Base-by-base conservation (phyloP, 2,329 filamentous ascomycete genomes). In the Xylariaceae sp. region DNA sequence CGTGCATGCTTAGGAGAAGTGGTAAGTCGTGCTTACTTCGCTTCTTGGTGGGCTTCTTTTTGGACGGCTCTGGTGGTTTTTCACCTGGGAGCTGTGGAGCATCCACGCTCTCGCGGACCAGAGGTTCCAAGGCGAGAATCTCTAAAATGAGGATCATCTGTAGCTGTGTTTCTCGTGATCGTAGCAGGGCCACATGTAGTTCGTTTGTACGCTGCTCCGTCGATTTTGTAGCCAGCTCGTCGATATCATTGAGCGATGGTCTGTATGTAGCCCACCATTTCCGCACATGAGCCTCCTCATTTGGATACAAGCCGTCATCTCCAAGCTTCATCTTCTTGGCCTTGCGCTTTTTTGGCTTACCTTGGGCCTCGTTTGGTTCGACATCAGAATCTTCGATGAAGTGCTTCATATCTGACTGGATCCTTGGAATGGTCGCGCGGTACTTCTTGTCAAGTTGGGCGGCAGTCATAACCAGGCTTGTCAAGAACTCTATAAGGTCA, bases 101-200 rank as follows among this genome's bases (percentile, higher is more conserved):
- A 48, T 71, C 74, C 4, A 67, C 65, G 4, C 78, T 74, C 4
- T 77, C 74, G 1, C 72, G 64, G 2, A 76, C 73, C 34, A 76
- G 67, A 17, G 80, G 78, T 62, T 90, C 88, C 48, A 94, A 75
- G 1, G 89, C 87, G 18, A 92, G 74, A 13, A 91, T 85, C 69
- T 94, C 90, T 4, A 94, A 78, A 55, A 92, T 86, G 37, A 94
- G 72, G 57, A 93, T 90, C 74, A 93, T 84, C 70, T 94, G 90
- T 45, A 92, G 76, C 67, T 92, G 87, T 0, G 89, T 92, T 75
- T 94, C 90, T 60, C 90, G 81, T 23, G 87, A 86, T 48, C 89
- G 83, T 45, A 93, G 73, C 55, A 85, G 80, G 2, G 85, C 82
- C n/a, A 87, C 75, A 47, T 87, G 82, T 17, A 83, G 80, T 68